Base-by-base conservation (phyloP, 176 grass and related monocot genomes). In the Cenchrus americanus region DNA sequence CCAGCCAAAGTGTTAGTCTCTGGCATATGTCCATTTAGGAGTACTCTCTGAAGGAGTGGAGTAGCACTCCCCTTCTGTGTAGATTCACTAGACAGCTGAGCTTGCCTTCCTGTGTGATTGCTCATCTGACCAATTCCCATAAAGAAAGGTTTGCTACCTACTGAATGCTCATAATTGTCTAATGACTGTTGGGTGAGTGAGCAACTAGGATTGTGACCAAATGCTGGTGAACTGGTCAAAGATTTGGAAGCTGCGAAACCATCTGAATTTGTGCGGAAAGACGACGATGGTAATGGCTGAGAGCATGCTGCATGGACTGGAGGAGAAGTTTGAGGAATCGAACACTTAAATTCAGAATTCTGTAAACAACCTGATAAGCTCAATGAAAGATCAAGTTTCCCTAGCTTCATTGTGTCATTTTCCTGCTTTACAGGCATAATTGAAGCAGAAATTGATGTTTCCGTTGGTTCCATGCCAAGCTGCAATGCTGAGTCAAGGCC, bases 361-460 rank as follows among this genome's bases (percentile, higher is more conserved):
- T 75, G 66, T 69, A 88, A 92, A 69, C 75, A 65, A 85, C 80
- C 93, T 80, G 96, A 92, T 26, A 98, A 79, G 69, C 87, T 89
- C 74, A 98, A 89, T 18, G 91, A 98, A 70, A 98, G 91, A 90
- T 98, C 91, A 64, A 98, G 91, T 68, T 77, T 91, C 73, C 87
- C 90, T 60, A 80, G 55, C 59, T 90, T 95, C 81, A 84, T 66
- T 62, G 73, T 76, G 0, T 91, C 89, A 71, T 86, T 12, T 73
- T 85, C 83, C 26, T 57, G 37, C 76, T 92, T 98, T 43, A 65
- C 42, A 51, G 37, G 43, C 75, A 12, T 50, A 61, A 13, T 82
- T 44, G 72, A 70, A 84, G 77, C 47, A 83, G 50, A 77, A 51
- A 63, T 73, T 43, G 34, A 60, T 77, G 80, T 76, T 78, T 87